phyloP scores from a whole-genome alignment of 495 filamentous ascomycete species.

The Hypoxylon fuscum region DNA sequence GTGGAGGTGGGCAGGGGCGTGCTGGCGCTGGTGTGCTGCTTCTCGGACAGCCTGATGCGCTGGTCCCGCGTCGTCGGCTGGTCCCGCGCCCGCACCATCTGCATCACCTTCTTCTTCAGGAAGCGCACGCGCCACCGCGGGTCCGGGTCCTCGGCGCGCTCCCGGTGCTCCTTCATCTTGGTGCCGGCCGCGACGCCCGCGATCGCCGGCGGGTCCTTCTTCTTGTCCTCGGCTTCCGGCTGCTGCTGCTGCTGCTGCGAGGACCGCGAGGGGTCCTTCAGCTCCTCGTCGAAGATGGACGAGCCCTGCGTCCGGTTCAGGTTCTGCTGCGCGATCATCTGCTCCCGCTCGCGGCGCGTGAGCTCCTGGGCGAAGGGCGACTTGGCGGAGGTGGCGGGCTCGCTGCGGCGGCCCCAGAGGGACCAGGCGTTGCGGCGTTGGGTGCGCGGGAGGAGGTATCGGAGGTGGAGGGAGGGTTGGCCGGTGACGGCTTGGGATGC shows the following conservation, averaged over 20 bases:
- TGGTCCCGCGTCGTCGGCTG: constrained; percentile 71
- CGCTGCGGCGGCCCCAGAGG: constrained; percentile 35
- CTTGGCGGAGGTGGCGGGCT: background rate
- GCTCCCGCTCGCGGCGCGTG: constrained; percentile 38
- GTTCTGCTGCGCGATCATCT: constrained; percentile 45
- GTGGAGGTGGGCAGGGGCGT: constrained; percentile 77
- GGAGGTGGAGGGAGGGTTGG: constrained; percentile 39
- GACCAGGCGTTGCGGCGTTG: constrained; percentile 44
- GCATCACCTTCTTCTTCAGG: constrained; percentile 83
- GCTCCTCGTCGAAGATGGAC: constrained; percentile 70
- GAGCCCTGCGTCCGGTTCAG: constrained; percentile 43
- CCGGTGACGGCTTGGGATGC: constrained; percentile 43
- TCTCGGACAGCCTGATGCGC: constrained; percentile 76
- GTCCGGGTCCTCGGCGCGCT: constrained; percentile 71
- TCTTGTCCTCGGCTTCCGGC: background rate
- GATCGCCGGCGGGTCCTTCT: constrained; percentile 1
- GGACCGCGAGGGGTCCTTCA: constrained; percentile 40
- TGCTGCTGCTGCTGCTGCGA: background rate
- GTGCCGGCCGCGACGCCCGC: constrained; percentile 19
- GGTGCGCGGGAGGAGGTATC: constrained; percentile 35
- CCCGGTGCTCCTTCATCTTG: constrained; percentile 58
- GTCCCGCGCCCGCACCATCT: constrained; percentile 66
- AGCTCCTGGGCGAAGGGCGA: constrained; percentile 21
- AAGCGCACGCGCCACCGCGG: constrained; percentile 72
- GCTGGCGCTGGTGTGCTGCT: constrained; percentile 68